Conservation (phyloP, 495 filamentous ascomycete species). For the Daldinia decipiens region DNA sequence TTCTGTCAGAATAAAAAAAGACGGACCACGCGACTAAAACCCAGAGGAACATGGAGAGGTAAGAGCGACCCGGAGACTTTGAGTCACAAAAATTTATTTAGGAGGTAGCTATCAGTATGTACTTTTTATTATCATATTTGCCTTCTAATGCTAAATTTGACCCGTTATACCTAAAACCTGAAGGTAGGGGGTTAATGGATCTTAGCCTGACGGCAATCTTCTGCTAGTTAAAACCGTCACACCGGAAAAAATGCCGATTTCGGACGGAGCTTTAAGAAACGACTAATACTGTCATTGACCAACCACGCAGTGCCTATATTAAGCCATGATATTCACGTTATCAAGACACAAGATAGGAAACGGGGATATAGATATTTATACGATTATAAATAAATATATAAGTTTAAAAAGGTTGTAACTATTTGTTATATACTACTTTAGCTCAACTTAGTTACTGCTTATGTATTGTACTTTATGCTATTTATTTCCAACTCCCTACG, state of each 20-base stretch:
- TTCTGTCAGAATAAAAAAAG: constrained; percentile 4
- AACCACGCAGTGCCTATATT: constrained; percentile 30
- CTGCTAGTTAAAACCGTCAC: constrained; percentile 16
- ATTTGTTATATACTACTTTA: background rate
- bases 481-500: background rate
- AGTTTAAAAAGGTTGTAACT: background rate
- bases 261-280: constrained; percentile 24
- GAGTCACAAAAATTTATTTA: constrained; percentile 35
- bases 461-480: background rate
- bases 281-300: constrained; percentile 18
- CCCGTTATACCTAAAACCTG: constrained; percentile 1
- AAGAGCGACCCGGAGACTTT: constrained; percentile 9
- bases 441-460: background rate
- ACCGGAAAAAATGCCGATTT: constrained; percentile 33
- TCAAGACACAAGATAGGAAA: constrained; percentile 22
- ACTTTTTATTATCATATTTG: constrained; percentile 21
- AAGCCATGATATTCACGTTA: constrained; percentile 11
- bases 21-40: background rate
- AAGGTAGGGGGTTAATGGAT: constrained; percentile 7
- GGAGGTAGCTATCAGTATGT: constrained; percentile 17
- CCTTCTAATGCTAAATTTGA: constrained; percentile 19
- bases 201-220: constrained; percentile 21
- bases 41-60: constrained; percentile 6
- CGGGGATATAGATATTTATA: background rate
- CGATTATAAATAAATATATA: background rate